These are phyloP conservation scores for Dissophora ornata DNA, from an alignment of 192 early-diverging fungal species.

Conservation along the genomic window DNA sequence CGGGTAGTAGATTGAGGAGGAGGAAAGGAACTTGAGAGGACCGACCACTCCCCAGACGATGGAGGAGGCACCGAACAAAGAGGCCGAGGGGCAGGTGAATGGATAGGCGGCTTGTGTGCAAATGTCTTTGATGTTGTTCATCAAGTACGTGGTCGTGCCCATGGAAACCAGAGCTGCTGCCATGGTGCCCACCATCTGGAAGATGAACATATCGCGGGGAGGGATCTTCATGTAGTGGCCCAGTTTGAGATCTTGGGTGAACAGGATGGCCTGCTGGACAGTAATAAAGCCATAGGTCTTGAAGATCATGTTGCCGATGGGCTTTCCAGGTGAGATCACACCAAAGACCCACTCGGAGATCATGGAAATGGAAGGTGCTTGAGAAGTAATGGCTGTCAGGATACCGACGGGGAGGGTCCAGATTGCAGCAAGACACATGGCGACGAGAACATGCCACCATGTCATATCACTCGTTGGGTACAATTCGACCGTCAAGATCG, in stretches of 20 bases:
- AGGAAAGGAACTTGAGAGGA: constrained; percentile 74
- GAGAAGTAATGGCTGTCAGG: constrained; percentile 69
- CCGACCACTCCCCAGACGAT: constrained; percentile 85
- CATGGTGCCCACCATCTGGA: constrained; percentile 81
- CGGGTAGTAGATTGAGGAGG: constrained; percentile 55
- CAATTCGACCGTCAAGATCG: constrained; percentile 60
- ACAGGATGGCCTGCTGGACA: constrained; percentile 68
- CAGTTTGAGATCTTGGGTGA: constrained; percentile 77
- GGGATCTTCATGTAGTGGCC: constrained; percentile 88
- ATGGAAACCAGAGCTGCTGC: constrained; percentile 76
- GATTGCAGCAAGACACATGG: constrained; percentile 59
- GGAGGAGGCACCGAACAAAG: constrained; percentile 74
- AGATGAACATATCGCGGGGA: constrained; percentile 82
- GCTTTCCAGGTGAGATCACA: constrained; percentile 69
- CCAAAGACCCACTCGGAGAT: constrained; percentile 78
- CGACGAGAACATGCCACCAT: constrained; percentile 70
- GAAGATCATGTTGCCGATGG: constrained; percentile 74
- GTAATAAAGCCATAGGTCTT: constrained; percentile 74
- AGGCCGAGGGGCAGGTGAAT: constrained; percentile 71
- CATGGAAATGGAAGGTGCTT: constrained; percentile 69
- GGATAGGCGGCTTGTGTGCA: constrained; percentile 71
- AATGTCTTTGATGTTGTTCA: constrained; percentile 66
- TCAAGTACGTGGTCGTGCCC: constrained; percentile 74
- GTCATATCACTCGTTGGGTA: constrained; percentile 65
- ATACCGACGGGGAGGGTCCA: constrained; percentile 74